Percentiles rank a stretch among this genome's conserved stretches.
Conservation (phyloP, 768 basidiomycete species). For the Cystobasidium onofrii region DNA sequence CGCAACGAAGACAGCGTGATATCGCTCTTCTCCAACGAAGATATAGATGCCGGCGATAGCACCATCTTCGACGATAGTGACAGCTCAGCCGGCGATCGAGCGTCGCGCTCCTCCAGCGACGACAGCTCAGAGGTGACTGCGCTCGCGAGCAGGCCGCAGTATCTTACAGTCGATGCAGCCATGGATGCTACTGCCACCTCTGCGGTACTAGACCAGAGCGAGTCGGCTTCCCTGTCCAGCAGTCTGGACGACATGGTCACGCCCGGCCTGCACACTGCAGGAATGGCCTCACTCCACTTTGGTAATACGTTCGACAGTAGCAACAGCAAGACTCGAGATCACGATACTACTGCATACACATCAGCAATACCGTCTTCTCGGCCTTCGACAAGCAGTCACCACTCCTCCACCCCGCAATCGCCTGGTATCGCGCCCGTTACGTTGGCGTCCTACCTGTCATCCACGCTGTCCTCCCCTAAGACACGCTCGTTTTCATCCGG, state of each 20-base stretch:
- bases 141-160: conserved; percentile 4
- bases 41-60: neutral
- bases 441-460: conserved; percentile 19
- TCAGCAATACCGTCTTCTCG: neutral
- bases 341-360: neutral
- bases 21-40: neutral
- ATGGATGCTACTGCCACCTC: neutral
- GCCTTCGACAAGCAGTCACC: neutral
- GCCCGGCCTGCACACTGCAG: conserved; percentile 23
- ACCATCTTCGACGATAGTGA: neutral
- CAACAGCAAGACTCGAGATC: neutral
- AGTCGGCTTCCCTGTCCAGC: neutral
- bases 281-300: neutral
- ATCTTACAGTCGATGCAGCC: neutral
- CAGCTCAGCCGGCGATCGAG: neutral
- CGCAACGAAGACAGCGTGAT: neutral
- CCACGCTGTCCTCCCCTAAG: conserved; percentile 22
- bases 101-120: neutral
- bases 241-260: neutral
- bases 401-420: neutral
- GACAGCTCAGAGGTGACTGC: conserved; percentile 21
- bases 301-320: neutral
- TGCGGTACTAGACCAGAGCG: neutral
- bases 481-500: conserved; percentile 19
- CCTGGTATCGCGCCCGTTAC: neutral